Percentiles rank a stretch among this genome's conserved stretches.
These are phyloP conservation scores for Vaccinium corymbosum DNA, from an alignment of 148 eudicot genomes.

Conservation along the genomic window DNA sequence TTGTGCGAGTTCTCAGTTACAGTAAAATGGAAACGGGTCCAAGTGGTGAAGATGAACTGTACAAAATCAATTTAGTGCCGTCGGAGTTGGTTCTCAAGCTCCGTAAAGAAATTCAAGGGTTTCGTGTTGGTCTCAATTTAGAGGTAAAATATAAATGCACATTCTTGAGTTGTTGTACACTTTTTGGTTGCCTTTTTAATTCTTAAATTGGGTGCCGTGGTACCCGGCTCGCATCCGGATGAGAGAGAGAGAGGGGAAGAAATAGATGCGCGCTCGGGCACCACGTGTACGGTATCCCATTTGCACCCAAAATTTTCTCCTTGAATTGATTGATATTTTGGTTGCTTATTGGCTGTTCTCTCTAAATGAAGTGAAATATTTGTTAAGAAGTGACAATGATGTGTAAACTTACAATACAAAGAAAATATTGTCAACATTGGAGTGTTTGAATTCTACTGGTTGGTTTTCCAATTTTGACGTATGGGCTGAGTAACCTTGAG, in stretches of 20 bases:
- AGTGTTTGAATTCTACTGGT: not conserved
- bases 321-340: not conserved
- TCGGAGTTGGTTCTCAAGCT: slow-evolving; percentile 78
- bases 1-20: not conserved
- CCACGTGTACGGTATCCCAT: no score
- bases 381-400: no score
- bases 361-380: not conserved
- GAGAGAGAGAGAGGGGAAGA: no score
- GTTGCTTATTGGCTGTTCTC: not conserved
- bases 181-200: slow-evolving; percentile 13
- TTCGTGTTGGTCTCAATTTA: slow-evolving; percentile 70
- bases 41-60: slow-evolving; percentile 56
- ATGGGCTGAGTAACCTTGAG: not conserved
- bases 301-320: no score
- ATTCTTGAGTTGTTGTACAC: not conserved
- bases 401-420: not conserved
- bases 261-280: no score
- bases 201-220: no score
- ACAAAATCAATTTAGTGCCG: slow-evolving; percentile 66
- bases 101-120: slow-evolving; percentile 61
- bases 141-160: slow-evolving; percentile 43
- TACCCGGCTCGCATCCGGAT: no score
- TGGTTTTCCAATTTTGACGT: slow-evolving; percentile 6
- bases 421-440: no score
- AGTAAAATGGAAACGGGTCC: slow-evolving; percentile 45